A percentile compares a stretch with the other conserved stretches of the same genome.
Evolutionary conservation across 2,329 filamentous ascomycete species (phyloP).

Genomic region (Fusarium sp.): DNA sequence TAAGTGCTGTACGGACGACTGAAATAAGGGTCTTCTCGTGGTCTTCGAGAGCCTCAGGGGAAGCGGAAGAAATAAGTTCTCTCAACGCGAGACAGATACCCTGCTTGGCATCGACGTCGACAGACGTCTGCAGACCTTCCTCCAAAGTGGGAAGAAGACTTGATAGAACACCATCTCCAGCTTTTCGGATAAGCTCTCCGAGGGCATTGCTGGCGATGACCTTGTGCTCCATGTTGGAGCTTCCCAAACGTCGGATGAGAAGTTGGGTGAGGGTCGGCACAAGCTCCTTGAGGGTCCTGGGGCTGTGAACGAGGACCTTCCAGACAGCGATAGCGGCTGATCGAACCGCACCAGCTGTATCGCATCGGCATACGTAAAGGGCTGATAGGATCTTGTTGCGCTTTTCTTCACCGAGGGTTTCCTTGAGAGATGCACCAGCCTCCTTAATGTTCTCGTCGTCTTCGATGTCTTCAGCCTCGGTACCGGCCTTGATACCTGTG

Average conservation of each 20-base stretch:
- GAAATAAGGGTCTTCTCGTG: slow-evolving; percentile 96
- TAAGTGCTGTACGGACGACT: slow-evolving; percentile 91
- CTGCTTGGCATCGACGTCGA: slow-evolving; percentile 92
- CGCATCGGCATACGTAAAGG: slow-evolving; percentile 95
- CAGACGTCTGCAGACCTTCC: slow-evolving; percentile 87
- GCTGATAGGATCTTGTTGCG: slow-evolving; percentile 98
- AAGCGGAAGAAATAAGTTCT: slow-evolving; percentile 90
- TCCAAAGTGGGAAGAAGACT: slow-evolving; percentile 91
- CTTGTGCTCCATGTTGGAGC: slow-evolving; percentile 98
- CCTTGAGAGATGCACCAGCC: slow-evolving; percentile 90
- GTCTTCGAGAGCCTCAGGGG: slow-evolving; percentile 88
- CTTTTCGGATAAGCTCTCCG: slow-evolving; percentile 95
- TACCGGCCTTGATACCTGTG: slow-evolving; percentile 87
- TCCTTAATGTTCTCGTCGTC: slow-evolving; percentile 84
- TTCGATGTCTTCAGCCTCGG: slow-evolving; percentile 80
- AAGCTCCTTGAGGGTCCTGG: slow-evolving; percentile 92
- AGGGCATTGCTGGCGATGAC: slow-evolving; percentile 97
- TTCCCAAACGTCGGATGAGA: slow-evolving; percentile 92
- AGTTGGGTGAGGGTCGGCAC: slow-evolving; percentile 94
- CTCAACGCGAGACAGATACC: slow-evolving; percentile 97
- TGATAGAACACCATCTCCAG: slow-evolving; percentile 90
- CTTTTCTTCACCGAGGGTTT: slow-evolving; percentile 94
- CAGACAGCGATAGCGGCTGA: slow-evolving; percentile 91
- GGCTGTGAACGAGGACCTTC: slow-evolving; percentile 95
- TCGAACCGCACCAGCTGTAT: slow-evolving; percentile 92